Evolutionary conservation across 495 filamentous ascomycete genomes (phyloP).

Genomic region (Daldinia loculata): DNA sequence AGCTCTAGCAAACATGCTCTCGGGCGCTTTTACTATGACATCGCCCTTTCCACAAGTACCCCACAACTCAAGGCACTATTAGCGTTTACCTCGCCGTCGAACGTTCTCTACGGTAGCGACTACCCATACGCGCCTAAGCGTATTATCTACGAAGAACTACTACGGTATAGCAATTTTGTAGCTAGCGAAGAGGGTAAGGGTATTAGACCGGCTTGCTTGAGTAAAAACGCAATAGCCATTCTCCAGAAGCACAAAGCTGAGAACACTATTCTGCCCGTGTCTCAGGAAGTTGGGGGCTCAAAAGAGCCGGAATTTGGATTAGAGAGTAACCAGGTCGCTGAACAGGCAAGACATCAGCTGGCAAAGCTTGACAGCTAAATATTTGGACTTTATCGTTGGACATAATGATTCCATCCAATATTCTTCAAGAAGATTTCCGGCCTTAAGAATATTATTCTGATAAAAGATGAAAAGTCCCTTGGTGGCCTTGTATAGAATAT

Average conservation of each 20-base stretch:
- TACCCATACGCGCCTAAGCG: not conserved
- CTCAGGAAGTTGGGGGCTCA: not conserved
- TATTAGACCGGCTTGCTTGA: not conserved
- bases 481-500: too few relatives aligned
- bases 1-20: not conserved
- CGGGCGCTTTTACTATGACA: not conserved
- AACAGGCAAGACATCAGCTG: not conserved
- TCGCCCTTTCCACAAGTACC: not conserved
- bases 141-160: not conserved
- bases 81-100: not conserved
- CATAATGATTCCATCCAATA: not conserved
- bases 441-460: too few relatives aligned
- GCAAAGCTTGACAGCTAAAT: not conserved
- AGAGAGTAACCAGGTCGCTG: not conserved
- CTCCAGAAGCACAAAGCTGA: not conserved
- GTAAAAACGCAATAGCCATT: not conserved
- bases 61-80: conserved; percentile 2
- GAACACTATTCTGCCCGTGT: not conserved
- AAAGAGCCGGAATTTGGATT: not conserved
- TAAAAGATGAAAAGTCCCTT: too few relatives aligned
- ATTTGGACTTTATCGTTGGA: not conserved
- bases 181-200: not conserved
- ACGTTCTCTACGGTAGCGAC: not conserved
- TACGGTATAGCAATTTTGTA: conserved; percentile 5
- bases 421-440: too few relatives aligned